Conservation (phyloP, 2,329 filamentous ascomycete species). For the Fusarium tuaranense region DNA sequence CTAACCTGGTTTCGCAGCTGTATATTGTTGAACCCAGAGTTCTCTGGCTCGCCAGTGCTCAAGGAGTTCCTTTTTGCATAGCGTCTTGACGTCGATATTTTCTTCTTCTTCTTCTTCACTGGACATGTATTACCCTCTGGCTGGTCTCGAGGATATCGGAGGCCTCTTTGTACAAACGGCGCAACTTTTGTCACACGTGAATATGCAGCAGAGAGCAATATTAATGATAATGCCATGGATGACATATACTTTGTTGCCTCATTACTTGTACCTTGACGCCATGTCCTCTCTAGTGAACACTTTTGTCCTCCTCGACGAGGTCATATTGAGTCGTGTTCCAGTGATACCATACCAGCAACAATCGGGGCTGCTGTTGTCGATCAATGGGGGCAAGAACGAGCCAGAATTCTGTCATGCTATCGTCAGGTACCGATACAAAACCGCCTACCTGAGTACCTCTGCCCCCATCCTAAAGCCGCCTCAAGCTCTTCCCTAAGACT, state of each 20-base stretch:
- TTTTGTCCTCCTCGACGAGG: neutral
- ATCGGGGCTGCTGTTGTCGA: neutral
- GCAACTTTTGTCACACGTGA: conserved; percentile 20
- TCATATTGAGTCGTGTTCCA: neutral
- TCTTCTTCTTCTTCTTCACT: conserved; percentile 30
- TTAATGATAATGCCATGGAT: conserved; percentile 46
- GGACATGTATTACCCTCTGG: conserved; percentile 35
- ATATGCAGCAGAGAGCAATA: conserved; percentile 30
- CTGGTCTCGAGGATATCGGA: conserved; percentile 21
- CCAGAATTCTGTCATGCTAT: neutral
- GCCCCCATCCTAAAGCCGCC: neutral
- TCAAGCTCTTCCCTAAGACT: neutral
- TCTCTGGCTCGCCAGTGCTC: conserved; percentile 88
- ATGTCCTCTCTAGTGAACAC: neutral
- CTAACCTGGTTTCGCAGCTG: conserved; percentile 67
- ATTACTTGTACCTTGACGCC: neutral
- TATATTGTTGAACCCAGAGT: conserved; percentile 92
- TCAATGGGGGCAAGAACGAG: neutral
- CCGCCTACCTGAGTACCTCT: neutral
- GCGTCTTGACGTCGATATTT: conserved; percentile 16
- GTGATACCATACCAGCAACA: neutral
- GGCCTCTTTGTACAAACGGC: conserved; percentile 39
- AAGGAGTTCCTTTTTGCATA: conserved; percentile 88
- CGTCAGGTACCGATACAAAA: neutral
- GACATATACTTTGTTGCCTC: conserved; percentile 15